Conservation (phyloP, 208 protist genomes). For the Crithidia fasciculata region DNA sequence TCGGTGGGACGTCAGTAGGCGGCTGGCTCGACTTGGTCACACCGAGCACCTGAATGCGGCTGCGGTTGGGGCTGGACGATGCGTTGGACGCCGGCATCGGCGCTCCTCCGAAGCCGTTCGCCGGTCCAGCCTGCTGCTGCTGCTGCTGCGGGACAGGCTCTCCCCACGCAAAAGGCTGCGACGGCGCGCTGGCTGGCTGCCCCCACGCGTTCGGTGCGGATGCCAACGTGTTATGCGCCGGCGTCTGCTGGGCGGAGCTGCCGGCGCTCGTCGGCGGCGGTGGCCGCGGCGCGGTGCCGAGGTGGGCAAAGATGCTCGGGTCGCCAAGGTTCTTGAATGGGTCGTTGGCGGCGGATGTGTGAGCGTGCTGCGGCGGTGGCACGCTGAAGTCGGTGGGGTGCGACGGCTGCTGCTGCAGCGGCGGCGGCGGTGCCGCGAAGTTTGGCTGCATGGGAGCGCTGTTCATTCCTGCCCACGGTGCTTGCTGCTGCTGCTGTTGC, state of each 20-base stretch:
- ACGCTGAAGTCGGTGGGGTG: background rate
- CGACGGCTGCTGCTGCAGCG: slow-evolving; percentile 14
- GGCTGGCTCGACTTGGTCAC: slow-evolving; percentile 13
- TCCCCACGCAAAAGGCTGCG: background rate
- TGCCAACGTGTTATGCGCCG: background rate
- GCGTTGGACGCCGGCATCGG: background rate
- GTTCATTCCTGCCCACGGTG: background rate
- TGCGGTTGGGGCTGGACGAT: slow-evolving; percentile 10
- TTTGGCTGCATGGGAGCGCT: no score
- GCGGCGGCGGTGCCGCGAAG: background rate
- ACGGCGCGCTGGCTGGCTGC: background rate
- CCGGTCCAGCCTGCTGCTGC: slow-evolving; percentile 23
- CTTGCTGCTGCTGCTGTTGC: background rate
- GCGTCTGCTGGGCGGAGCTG: background rate
- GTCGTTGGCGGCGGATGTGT: background rate
- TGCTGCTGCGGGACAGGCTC: slow-evolving; percentile 18
- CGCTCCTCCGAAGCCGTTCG: background rate
- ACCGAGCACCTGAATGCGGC: slow-evolving; percentile 15
- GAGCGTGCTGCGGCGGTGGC: background rate
- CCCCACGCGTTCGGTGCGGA: background rate
- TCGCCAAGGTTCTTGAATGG: slow-evolving; percentile 14
- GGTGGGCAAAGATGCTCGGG: slow-evolving; percentile 12
- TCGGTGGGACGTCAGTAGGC: background rate
- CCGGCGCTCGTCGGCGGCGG: slow-evolving; percentile 4
- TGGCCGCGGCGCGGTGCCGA: background rate